Base-by-base conservation (phyloP, 2,329 filamentous ascomycete genomes). In the Phialocephala subalpina region DNA sequence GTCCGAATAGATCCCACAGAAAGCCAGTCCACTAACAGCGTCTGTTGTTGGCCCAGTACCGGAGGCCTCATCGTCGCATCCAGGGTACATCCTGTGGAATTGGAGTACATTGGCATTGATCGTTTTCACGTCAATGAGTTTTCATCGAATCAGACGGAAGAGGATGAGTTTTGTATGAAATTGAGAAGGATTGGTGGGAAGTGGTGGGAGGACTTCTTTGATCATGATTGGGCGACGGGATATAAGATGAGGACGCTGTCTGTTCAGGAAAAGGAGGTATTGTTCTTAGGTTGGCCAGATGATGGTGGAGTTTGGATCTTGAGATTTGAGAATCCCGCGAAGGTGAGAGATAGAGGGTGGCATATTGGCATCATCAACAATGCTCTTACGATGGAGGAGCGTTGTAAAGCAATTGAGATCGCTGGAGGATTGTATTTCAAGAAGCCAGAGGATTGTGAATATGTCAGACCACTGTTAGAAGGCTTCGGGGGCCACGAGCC, bases 301-400 rank as follows among this genome's bases (percentile, higher is more conserved):
- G 42, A 36, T 0, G 60, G 60, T 35, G 60, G 60, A 9, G 49
- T 62, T 42, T 62, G 49, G 40, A 45, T 62, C 25, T 14, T 62
- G 6, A 12, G 16, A 4, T 40, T 35, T 25, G n/a, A 62, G 7
- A 35, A 52, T 33, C 56, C 36, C 36, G 20, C 14, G 4, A 1
- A 20, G 25, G 33, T 61, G 16, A 49, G 29, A 9, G 9, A 33
- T 33, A 47, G 57, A 47, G 42, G 16, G 3, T 36, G 33, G 33
- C 12, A 12, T 36, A 14, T 64, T 20, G 36, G 58, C 22, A 35
- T n/a, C 5, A 40, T 62, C 12, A 49, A 47, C 22, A 63, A 66
- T 55, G 63, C 66, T 16, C 20, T 45, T 33, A 66, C 29, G 25
- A 68, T 64, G 68, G 60, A 68, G 52, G 68, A 70, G 33, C 29